phyloP scores from a whole-genome alignment of 2,329 filamentous ascomycete species.

The Tolypocladium pustulatum region DNA sequence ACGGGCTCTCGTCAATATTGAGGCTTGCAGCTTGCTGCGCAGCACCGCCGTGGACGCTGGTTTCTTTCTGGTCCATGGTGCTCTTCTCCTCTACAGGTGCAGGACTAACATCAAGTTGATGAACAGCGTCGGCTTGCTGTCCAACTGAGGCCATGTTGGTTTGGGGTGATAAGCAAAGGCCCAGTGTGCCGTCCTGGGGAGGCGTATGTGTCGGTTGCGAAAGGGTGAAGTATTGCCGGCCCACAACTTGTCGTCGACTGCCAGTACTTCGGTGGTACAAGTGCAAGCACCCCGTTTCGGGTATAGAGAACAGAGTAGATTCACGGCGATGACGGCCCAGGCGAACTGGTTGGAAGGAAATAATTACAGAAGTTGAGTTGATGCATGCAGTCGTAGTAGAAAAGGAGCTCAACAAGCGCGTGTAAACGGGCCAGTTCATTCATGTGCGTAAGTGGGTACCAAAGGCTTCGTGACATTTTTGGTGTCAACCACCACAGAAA shows the following conservation, averaged over 20 bases:
- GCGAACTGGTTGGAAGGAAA: not conserved
- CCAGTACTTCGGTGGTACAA: no score
- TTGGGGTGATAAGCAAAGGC: not conserved
- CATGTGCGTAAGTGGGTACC: no score
- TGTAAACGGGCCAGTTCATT: not conserved
- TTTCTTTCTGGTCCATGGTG: not conserved
- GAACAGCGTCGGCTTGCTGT: not conserved
- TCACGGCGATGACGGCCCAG: no score
- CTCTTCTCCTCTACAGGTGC: not conserved
- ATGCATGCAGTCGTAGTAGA: not conserved
- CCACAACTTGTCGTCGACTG: no score
- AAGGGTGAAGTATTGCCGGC: no score
- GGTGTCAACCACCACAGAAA: no score
- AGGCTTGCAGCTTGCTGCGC: not conserved
- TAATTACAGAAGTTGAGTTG: not conserved
- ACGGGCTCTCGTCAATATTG: not conserved
- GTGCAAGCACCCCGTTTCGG: no score
- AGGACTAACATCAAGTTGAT: not conserved
- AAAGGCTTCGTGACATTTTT: no score
- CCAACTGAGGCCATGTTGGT: not conserved
- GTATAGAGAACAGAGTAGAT: no score
- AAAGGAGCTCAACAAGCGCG: not conserved
- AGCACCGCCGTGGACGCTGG: not conserved
- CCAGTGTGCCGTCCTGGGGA: not conserved
- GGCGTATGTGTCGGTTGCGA: no score